Conservation (phyloP, 345 rosid genomes). For the Moricandia moricandioides region DNA sequence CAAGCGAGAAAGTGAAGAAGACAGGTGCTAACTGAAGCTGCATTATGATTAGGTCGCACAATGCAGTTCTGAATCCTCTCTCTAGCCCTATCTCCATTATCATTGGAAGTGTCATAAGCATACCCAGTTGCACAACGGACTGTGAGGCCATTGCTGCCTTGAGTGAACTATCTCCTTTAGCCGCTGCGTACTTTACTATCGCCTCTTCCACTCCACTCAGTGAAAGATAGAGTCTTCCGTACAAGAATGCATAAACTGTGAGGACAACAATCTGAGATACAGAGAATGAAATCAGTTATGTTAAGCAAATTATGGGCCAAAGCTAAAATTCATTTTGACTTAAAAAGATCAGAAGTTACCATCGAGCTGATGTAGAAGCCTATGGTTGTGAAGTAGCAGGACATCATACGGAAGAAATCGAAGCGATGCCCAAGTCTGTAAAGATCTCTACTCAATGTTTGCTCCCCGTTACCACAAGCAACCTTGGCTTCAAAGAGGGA, state of each 20-base stretch:
- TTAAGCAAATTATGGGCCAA: neutral
- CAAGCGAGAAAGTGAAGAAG: constrained; percentile 96
- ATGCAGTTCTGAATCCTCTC: constrained; percentile 89
- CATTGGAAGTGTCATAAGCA: constrained; percentile 86
- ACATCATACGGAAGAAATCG: constrained; percentile 96
- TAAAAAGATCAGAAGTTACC: constrained; percentile 48
- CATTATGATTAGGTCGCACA: constrained; percentile 83
- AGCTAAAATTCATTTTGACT: neutral
- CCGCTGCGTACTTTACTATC: constrained; percentile 59
- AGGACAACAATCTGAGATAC: constrained; percentile 68
- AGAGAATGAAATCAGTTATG: neutral
- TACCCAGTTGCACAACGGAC: constrained; percentile 84
- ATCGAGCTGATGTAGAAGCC: constrained; percentile 88
- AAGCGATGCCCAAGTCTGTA: constrained; percentile 95
- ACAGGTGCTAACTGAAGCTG: constrained; percentile 92
- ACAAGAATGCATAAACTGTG: constrained; percentile 71
- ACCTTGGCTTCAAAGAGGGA: constrained; percentile 98
- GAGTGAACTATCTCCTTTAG: constrained; percentile 67
- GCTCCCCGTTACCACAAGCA: constrained; percentile 98
- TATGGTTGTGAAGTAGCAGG: constrained; percentile 79
- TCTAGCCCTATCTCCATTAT: constrained; percentile 97
- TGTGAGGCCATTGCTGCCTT: constrained; percentile 94
- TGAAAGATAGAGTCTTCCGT: constrained; percentile 81
- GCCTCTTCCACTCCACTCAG: constrained; percentile 89
- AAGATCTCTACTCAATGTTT: constrained; percentile 86